These are phyloP conservation scores for Arctostaphylos glauca DNA, from an alignment of 148 eudicot species.

Conservation along the genomic window DNA sequence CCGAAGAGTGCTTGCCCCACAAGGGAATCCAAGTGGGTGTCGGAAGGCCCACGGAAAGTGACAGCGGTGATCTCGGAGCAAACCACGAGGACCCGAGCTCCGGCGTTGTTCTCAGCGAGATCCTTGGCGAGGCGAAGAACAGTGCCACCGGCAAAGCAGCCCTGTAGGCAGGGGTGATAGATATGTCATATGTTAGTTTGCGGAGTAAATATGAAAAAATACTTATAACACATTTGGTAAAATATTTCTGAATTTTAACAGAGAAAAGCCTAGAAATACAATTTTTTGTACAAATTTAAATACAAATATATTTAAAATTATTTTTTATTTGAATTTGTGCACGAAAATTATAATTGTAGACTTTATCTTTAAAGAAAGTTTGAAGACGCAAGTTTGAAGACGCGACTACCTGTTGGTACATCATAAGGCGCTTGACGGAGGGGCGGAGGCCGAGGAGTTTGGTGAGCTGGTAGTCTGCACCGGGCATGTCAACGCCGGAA, in stretches of 20 bases:
- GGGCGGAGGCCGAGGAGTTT: slow-evolving; percentile 8
- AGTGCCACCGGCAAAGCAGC: slow-evolving; percentile 7
- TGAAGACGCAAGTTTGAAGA: too few species aligned
- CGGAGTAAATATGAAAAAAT: too few species aligned
- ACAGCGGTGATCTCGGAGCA: slow-evolving; percentile 12
- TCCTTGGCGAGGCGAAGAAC: slow-evolving; percentile 12
- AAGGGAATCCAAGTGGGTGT: slow-evolving; percentile 11
- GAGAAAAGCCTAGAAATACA: too few species aligned
- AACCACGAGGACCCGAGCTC: slow-evolving; percentile 6
- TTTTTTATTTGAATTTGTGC: too few species aligned
- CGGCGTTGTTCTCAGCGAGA: slow-evolving; percentile 11
- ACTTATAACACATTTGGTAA: too few species aligned
- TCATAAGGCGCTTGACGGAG: slow-evolving; percentile 9
- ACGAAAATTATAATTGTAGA: too few species aligned
- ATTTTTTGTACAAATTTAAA: too few species aligned
- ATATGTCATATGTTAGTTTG: background rate
- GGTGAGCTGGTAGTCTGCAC: slow-evolving; percentile 15
- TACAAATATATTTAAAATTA: too few species aligned
- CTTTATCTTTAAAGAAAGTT: background rate
- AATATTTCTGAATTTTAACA: too few species aligned
- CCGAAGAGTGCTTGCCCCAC: slow-evolving; percentile 10
- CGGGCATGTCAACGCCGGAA: slow-evolving; percentile 16
- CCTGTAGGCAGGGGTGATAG: background rate
- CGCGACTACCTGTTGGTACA: slow-evolving; percentile 6
- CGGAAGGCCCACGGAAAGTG: slow-evolving; percentile 6